Conservation (phyloP, 2,329 filamentous ascomycete genomes). For the Xylaria sp. region DNA sequence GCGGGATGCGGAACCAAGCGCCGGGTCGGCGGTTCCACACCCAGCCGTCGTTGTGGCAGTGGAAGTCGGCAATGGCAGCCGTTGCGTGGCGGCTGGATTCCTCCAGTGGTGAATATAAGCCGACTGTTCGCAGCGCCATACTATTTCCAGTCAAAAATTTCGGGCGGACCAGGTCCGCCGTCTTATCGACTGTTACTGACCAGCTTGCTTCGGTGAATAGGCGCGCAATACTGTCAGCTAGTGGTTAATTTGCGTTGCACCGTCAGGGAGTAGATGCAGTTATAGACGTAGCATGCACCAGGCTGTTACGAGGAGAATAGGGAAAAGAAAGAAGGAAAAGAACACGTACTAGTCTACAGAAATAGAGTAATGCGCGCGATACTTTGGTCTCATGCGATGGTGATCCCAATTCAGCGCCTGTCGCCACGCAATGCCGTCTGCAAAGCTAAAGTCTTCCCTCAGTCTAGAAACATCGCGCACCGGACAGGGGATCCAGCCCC, state of each 20-base stretch:
- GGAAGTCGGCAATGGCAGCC: conserved; percentile 47
- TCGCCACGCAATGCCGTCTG: conserved; percentile 49
- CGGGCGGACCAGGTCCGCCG: conserved; percentile 39
- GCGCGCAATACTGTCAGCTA: conserved; percentile 40
- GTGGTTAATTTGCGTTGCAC: not conserved
- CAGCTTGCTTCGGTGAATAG: conserved; percentile 45
- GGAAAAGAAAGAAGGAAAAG: not conserved
- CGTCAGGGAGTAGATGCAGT: not conserved
- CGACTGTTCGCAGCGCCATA: conserved; percentile 34
- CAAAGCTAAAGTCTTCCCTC: conserved; percentile 41
- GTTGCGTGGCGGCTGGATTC: conserved; percentile 39
- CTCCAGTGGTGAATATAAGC: conserved; percentile 30
- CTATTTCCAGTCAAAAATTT: conserved; percentile 31
- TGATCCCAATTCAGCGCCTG: conserved; percentile 50
- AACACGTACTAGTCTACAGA: conserved; percentile 49
- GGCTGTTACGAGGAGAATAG: not conserved
- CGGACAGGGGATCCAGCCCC: conserved; percentile 50
- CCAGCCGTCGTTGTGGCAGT: conserved; percentile 42
- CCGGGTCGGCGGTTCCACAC: conserved; percentile 45
- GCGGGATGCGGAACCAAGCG: conserved; percentile 48
- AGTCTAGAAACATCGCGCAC: conserved; percentile 37
- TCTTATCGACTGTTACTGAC: conserved; percentile 22
- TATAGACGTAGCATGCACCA: not conserved
- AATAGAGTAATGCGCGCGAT: conserved; percentile 51
- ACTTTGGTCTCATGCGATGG: conserved; percentile 48